Evolutionary conservation across 2,329 filamentous ascomycete species (phyloP), one percentile per base, ranked within the genome.

Genomic region (Sporothrix mexicana): DNA sequence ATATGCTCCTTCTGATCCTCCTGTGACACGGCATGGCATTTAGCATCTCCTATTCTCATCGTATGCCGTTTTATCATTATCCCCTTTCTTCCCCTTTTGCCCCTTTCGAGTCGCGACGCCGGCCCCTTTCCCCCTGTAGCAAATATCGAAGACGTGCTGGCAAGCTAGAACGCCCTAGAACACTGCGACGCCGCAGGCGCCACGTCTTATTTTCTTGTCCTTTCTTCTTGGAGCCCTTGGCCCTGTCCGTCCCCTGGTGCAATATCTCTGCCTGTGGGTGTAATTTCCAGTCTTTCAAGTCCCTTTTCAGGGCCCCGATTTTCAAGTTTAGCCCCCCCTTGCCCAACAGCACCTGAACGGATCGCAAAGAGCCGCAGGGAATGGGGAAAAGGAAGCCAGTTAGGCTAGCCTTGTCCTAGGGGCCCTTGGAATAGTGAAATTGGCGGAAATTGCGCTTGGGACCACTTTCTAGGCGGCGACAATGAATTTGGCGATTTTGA

Each of bases 401-500:
- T n/a, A n/a, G n/a, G 20, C 59, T 45, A 45, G 59, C 36, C 59
- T 23, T 64, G 59, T 41, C 30, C n/a, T 53, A 2, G 15, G 36
- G 36, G 8, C 36, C 59, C 67, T n/a, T 70, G 53, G 41, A 59
- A 23, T 49, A 30, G 20, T 25, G 20, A 70, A 70, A 70, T 59
- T 70, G 55, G 57, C 69, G 69, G 69, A 71, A 71, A 71, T 71
- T 71, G 51, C 64, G 55, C 36, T 55, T 62, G 55, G 68, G 45
- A 20, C 69, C 57, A 62, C 57, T 41, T 47, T 61, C 41, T 49
- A 51, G 43, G 62, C 62, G 43, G 51, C 36, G 51, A 25, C 55
- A 15, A 51, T 17, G 47, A n/a, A 51, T n/a, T 17, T 53, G 51
- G n/a, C 17, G 51, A 20, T 20, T 53, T 20, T 53, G 49, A 36